Conservation (phyloP, 176 grass and related monocot species). For the Aegilops bicornis region DNA sequence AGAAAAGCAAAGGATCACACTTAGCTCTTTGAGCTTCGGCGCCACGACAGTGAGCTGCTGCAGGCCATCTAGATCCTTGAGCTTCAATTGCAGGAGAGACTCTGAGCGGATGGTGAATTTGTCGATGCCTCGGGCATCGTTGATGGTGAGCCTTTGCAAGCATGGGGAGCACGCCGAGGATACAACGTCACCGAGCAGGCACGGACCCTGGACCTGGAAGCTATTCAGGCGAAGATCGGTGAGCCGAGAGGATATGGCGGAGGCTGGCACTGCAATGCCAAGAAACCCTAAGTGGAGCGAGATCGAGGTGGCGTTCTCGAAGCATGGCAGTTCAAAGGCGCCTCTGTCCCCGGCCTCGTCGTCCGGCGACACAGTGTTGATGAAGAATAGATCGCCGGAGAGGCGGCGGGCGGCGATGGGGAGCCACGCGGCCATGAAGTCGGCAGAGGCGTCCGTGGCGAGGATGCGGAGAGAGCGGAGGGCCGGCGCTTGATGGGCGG, state of each 20-base stretch:
- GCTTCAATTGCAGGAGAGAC: background rate
- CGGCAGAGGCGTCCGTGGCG: background rate
- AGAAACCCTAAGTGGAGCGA: background rate
- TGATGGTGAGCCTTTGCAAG: background rate
- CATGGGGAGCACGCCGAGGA: background rate
- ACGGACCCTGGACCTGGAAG: background rate
- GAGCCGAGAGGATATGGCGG: background rate
- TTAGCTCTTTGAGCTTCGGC: background rate
- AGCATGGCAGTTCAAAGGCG: slow-evolving; percentile 26
- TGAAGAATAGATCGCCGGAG: background rate
- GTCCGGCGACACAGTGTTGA: background rate
- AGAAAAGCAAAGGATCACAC: background rate
- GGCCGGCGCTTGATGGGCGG: background rate
- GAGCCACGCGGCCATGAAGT: background rate
- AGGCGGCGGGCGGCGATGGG: slow-evolving; percentile 16
- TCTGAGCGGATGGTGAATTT: slow-evolving; percentile 5
- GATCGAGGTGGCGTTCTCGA: background rate
- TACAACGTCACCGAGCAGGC: background rate
- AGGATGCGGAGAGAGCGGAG: background rate
- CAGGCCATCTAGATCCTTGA: background rate
- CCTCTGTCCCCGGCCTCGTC: background rate
- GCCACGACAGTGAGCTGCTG: slow-evolving; percentile 12
- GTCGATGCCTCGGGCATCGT: background rate
- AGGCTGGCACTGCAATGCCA: background rate
- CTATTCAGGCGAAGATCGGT: background rate